Percentiles rank a stretch among this genome's conserved stretches.
phyloP scores from a whole-genome alignment of 371 early-diverging fungal species.

The Smittium mucronatum region DNA sequence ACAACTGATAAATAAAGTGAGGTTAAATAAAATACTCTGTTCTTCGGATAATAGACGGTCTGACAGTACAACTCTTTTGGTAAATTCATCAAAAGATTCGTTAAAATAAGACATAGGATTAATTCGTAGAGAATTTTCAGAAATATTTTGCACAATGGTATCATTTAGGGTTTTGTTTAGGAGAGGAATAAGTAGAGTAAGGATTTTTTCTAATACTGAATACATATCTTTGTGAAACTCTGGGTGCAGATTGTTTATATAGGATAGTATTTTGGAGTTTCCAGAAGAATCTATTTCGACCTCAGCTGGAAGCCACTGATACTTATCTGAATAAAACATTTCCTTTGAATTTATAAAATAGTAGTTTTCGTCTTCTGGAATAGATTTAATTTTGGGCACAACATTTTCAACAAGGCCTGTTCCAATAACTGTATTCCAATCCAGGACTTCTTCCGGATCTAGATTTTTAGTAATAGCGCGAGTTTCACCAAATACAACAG shows the following conservation, averaged over 20 bases:
- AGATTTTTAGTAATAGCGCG: constrained; percentile 1
- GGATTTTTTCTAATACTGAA: neutral
- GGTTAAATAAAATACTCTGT: neutral
- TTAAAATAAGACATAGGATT: constrained; percentile 15
- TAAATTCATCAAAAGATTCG: constrained; percentile 17
- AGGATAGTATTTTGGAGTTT: constrained; percentile 27
- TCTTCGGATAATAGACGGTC: constrained; percentile 1
- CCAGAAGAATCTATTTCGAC: constrained; percentile 31
- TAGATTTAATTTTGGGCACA: neutral
- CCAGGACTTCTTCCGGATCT: neutral
- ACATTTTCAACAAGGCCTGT: neutral
- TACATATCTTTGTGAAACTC: constrained; percentile 30
- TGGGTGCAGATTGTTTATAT: constrained; percentile 50
- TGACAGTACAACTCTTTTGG: constrained; percentile 14
- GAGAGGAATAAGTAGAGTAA: neutral
- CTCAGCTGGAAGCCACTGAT: constrained; percentile 44
- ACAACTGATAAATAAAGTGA: no score
- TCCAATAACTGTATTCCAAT: neutral
- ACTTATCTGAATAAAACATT: constrained; percentile 13
- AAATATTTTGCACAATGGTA: neutral
- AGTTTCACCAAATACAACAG: constrained; percentile 10
- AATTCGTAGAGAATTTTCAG: neutral
- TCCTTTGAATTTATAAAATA: neutral
- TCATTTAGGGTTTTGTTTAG: constrained; percentile 2
- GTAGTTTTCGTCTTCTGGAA: neutral